A percentile compares a stretch with the other conserved stretches of the same genome.
Evolutionary conservation across 2,329 filamentous ascomycete genomes (phyloP).

Genomic region (Fusarium solani-melongenae): DNA sequence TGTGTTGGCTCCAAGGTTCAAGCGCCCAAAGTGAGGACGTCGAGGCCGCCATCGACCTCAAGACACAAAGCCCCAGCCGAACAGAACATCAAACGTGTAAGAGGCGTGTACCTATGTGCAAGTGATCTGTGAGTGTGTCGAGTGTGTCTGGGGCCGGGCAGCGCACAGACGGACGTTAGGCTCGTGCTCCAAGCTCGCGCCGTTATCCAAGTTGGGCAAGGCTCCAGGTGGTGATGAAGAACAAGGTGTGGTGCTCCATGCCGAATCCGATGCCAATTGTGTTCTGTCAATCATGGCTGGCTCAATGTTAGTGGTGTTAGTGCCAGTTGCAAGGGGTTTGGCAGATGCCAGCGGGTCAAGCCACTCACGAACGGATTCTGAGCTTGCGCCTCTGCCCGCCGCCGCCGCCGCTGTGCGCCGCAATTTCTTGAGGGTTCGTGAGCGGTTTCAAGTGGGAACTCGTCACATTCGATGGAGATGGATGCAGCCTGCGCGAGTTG

Average conservation of each 20-base stretch:
- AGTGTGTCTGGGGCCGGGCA: constrained; percentile 23
- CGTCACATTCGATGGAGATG: background rate
- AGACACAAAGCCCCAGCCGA: constrained; percentile 25
- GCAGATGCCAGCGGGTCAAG: constrained; percentile 19
- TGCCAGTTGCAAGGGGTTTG: constrained; percentile 30
- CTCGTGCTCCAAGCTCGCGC: constrained; percentile 35
- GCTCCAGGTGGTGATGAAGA: constrained; percentile 27
- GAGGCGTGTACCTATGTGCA: constrained; percentile 20
- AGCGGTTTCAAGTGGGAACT: constrained; percentile 1
- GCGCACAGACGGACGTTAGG: constrained; percentile 40
- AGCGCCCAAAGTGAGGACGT: constrained; percentile 14
- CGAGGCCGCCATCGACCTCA: constrained; percentile 8
- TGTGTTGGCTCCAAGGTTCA: constrained; percentile 25
- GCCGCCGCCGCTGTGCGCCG: constrained; percentile 2
- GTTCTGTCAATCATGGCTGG: constrained; percentile 20
- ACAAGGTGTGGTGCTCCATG: constrained; percentile 24
- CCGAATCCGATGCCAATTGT: background rate
- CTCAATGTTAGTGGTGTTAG: constrained; percentile 17
- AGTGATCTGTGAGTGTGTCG: constrained; percentile 23
- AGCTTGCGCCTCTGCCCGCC: constrained; percentile 10
- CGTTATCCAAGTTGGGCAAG: constrained; percentile 38
- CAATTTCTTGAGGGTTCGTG: constrained; percentile 16
- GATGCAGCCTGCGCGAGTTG: background rate
- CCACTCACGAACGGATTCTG: constrained; percentile 5
- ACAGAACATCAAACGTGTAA: constrained; percentile 18